Conservation (phyloP, 2,329 filamentous ascomycete species). For the Paracoccidioides brasiliensis region DNA sequence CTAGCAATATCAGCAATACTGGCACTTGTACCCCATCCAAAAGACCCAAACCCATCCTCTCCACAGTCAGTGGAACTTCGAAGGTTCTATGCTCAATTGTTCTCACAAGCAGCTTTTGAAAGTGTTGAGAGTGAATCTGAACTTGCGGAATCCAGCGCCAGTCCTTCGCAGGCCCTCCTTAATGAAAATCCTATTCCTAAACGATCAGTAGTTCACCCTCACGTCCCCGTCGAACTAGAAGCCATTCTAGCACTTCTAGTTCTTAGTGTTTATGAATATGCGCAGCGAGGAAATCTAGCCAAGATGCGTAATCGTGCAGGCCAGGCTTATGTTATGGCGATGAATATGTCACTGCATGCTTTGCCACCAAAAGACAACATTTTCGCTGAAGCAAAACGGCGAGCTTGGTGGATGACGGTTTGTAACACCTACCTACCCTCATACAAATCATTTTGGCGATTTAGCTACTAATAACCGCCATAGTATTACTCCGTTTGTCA, state of each 20-base stretch:
- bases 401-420: constrained; percentile 39
- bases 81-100: constrained; percentile 27
- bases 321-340: constrained; percentile 31
- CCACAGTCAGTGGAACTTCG: constrained; percentile 24
- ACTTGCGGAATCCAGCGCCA: constrained; percentile 26
- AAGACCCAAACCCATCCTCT: constrained; percentile 25
- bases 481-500: constrained; percentile 35
- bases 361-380: constrained; percentile 22
- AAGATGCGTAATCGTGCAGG: constrained; percentile 36
- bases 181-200: constrained; percentile 19
- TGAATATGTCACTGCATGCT: constrained; percentile 32
- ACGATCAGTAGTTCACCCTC: constrained; percentile 26
- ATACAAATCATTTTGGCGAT: not conserved
- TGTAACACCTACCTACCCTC: not conserved
- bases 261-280: constrained; percentile 35
- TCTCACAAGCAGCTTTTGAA: constrained; percentile 27
- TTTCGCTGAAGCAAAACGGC: constrained; percentile 29
- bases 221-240: constrained; percentile 30
- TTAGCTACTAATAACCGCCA: not conserved
- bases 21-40: constrained; percentile 30
- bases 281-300: constrained; percentile 32
- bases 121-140: constrained; percentile 33
- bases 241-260: constrained; percentile 29
- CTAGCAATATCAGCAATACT: constrained; percentile 33
- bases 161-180: constrained; percentile 29